These are phyloP conservation scores for Triadica sebifera DNA, from an alignment of 345 rosid genomes.

Conservation along the genomic window DNA sequence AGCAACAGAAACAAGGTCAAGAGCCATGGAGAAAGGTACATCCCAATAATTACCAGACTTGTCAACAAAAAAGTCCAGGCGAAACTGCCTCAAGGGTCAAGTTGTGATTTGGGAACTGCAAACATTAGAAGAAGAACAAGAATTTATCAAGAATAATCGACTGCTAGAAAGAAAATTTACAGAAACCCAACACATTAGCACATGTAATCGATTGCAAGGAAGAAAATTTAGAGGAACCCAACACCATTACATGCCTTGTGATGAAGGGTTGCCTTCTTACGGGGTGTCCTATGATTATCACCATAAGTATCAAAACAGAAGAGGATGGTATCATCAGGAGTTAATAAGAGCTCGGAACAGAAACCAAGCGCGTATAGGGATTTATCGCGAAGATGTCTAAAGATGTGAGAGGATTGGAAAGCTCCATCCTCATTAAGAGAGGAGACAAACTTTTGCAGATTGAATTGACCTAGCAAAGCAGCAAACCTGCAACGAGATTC, in stretches of 20 bases:
- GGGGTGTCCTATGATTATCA: slow-evolving; percentile 34
- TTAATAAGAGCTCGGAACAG: slow-evolving; percentile 62
- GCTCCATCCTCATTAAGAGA: slow-evolving; percentile 34
- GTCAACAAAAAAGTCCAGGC: slow-evolving; percentile 77
- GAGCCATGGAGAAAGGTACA: slow-evolving; percentile 64
- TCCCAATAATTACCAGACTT: slow-evolving; percentile 73
- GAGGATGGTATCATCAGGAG: slow-evolving; percentile 65
- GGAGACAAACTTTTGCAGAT: slow-evolving; percentile 61
- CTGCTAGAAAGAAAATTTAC: background rate
- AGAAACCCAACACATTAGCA: background rate
- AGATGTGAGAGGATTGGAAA: slow-evolving; percentile 27
- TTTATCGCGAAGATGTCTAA: slow-evolving; percentile 47
- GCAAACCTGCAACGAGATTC: slow-evolving; percentile 48
- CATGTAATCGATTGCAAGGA: background rate
- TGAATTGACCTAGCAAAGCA: slow-evolving; percentile 73
- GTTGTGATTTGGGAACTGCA: slow-evolving; percentile 71
- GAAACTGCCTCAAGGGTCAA: slow-evolving; percentile 62
- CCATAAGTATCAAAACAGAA: slow-evolving; percentile 55
- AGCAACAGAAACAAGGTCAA: slow-evolving; percentile 72
- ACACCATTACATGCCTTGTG: slow-evolving; percentile 47
- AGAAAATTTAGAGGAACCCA: background rate
- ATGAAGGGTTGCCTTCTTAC: slow-evolving; percentile 66
- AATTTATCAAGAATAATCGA: background rate
- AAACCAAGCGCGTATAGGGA: slow-evolving; percentile 76
- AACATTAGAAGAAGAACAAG: background rate